These are phyloP conservation scores for Debaryomyces sp. DNA, from an alignment of 1,139 yeast species.

Conservation along the genomic window DNA sequence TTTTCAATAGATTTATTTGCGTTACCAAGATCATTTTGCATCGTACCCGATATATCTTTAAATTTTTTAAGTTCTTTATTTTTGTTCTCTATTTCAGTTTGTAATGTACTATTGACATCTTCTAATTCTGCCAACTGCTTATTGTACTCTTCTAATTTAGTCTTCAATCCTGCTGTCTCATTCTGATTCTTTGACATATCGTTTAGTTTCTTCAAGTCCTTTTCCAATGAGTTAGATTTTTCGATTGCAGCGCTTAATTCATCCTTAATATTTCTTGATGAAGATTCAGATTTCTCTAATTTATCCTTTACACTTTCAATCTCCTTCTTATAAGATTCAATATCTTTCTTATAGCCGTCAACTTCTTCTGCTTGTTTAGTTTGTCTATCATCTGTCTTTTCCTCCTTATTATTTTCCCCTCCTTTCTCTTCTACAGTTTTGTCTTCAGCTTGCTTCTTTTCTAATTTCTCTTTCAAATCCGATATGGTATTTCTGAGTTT, in stretches of 20 bases:
- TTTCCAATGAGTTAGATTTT: background rate
- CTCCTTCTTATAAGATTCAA: conserved; percentile 5
- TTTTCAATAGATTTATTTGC: background rate
- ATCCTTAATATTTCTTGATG: background rate
- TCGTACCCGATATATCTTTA: background rate
- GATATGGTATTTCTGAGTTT: background rate
- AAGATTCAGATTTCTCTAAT: conserved; percentile 11
- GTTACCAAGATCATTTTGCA: background rate
- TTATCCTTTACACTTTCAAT: conserved; percentile 2
- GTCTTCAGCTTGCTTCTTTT: conserved; percentile 13
- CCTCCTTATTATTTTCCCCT: conserved; percentile 14
- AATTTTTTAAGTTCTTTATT: conserved; percentile 1
- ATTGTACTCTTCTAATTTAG: conserved; percentile 5
- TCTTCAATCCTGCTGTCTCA: background rate
- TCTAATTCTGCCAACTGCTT: background rate
- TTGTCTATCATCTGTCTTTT: conserved; percentile 8
- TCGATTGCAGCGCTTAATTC: conserved; percentile 1
- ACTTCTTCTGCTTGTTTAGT: conserved; percentile 11
- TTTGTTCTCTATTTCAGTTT: background rate
- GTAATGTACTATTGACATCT: background rate
- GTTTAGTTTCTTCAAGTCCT: background rate
- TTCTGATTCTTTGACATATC: background rate
- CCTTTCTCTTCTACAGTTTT: conserved; percentile 14
- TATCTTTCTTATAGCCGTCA: conserved; percentile 3
- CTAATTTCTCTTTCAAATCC: conserved; percentile 5